Evolutionary conservation across 305 asterid genomes (phyloP), one percentile per base, ranked within the genome.

Genomic region (Stenogyne calaminthoides): DNA sequence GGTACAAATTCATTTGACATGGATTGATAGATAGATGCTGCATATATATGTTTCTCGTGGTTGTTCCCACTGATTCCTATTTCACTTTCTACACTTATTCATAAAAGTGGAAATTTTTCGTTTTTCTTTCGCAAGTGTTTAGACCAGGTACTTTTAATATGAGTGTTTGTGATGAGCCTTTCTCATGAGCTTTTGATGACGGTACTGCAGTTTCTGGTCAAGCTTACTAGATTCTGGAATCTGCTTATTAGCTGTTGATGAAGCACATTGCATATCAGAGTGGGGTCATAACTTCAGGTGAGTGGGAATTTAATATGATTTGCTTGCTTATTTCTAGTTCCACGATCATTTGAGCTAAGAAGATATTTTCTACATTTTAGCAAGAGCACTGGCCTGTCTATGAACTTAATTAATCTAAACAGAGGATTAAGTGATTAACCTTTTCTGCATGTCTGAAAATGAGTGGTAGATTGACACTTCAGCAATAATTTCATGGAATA

Each of bases 251-350:
- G 97, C 99, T 80, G 95, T 94, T 84, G 99, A 91, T 72, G 99
- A 94, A 85, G 98, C 97, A 72, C 98, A 91, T 74, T 93, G 98
- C 85, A 93, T 93, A 76, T 93, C 98, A 29, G 97, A 93, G 81
- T 93, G 98, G 98, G 98, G 98, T 64, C 98, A 93, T 64, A 83
- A 85, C 83, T 93, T 93, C 90, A 86, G 98, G 97, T 86, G 54
- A 60, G 83, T 65, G 20, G 51, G 46, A 40, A 56, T 29, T 47
- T 39, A 46, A 49, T 56, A 62, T 49, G 18, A 63, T 61, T 12
- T 32, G 18, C 14, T 16, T 66, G 63, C 46, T 52, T 74, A 27
- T 58, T 44, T 62, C 32, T 67, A 67, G 64, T 71, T 42, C 55
- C 12, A 14, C 37, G 37, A 49, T 58, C 64, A 49, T 73, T 29